Conservation (phyloP, 495 filamentous ascomycete genomes). For the Rhizodiscina lignyota region DNA sequence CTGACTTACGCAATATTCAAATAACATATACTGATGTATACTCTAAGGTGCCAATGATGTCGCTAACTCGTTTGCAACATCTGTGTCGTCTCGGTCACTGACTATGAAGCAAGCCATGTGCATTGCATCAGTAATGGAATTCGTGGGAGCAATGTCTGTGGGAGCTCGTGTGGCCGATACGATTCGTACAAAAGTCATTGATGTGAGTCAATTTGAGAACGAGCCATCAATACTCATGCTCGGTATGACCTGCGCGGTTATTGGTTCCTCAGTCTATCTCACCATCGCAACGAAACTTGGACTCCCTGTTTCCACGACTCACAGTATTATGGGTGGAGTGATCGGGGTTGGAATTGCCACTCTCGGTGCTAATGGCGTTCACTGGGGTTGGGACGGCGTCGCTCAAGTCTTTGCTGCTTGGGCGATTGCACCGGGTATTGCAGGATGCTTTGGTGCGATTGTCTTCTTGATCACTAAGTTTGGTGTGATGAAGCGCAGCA, state of each 20-base stretch:
- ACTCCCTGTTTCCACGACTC: conserved; percentile 9
- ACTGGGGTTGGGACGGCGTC: conserved; percentile 11
- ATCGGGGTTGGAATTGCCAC: conserved; percentile 19
- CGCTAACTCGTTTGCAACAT: conserved; percentile 41
- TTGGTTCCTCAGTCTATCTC: conserved; percentile 9
- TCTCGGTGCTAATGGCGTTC: neutral
- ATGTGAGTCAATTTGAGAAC: conserved; percentile 27
- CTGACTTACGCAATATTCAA: neutral
- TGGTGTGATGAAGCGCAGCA: conserved; percentile 3
- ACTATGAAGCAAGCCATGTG: conserved; percentile 15
- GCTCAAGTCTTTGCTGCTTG: conserved; percentile 9
- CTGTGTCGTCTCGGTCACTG: conserved; percentile 14
- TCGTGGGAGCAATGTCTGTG: conserved; percentile 38
- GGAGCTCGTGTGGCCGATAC: conserved; percentile 42
- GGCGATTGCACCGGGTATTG: conserved; percentile 4
- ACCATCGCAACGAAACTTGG: conserved; percentile 8
- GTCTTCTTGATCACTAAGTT: conserved; percentile 5
- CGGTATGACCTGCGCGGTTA: conserved; percentile 12
- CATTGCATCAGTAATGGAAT: conserved; percentile 14
- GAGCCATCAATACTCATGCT: conserved; percentile 44
- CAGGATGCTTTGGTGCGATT: conserved; percentile 5
- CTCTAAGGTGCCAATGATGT: conserved; percentile 44
- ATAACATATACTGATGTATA: no score
- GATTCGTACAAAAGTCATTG: conserved; percentile 44
- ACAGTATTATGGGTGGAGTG: conserved; percentile 19